Conservation (phyloP, 306 rosid species). For the Lotus japonicus region DNA sequence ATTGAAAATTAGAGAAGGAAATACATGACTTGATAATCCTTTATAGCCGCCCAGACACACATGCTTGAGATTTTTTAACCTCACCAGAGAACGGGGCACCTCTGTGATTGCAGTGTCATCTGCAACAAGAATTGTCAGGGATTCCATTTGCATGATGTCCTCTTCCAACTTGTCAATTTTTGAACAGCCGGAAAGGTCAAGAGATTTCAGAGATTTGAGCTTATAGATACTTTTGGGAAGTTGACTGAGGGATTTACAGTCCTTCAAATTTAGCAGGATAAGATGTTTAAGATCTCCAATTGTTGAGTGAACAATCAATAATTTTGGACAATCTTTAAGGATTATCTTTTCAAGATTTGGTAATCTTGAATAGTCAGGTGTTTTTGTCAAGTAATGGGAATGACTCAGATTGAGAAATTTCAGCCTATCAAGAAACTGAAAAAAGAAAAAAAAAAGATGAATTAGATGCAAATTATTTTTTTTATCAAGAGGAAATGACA, state of each 20-base stretch:
- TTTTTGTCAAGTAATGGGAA: neutral
- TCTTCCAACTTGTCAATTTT: conserved; percentile 3
- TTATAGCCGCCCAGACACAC: neutral
- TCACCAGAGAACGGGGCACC: neutral
- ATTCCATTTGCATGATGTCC: conserved; percentile 1
- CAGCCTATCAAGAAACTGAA: neutral
- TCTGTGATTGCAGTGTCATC: conserved; percentile 7
- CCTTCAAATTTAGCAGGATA: neutral
- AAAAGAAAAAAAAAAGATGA: neutral
- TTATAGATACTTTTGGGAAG: conserved; percentile 2
- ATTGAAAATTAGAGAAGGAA: conserved; percentile 3
- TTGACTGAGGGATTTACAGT: conserved; percentile 7
- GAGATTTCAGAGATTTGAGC: conserved; percentile 1
- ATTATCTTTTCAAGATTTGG: conserved; percentile 2
- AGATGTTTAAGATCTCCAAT: conserved; percentile 7
- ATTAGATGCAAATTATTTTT: neutral
- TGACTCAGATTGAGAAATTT: conserved; percentile 9
- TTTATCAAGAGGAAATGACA: neutral
- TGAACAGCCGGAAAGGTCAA: neutral
- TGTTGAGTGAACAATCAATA: neutral
- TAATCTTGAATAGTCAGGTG: neutral
- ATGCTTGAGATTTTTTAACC: neutral
- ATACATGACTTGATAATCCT: neutral
- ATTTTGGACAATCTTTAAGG: neutral
- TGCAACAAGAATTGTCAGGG: neutral